Base-by-base conservation (phyloP, 257 asterid species). In the Haberlea rhodopensis region DNA sequence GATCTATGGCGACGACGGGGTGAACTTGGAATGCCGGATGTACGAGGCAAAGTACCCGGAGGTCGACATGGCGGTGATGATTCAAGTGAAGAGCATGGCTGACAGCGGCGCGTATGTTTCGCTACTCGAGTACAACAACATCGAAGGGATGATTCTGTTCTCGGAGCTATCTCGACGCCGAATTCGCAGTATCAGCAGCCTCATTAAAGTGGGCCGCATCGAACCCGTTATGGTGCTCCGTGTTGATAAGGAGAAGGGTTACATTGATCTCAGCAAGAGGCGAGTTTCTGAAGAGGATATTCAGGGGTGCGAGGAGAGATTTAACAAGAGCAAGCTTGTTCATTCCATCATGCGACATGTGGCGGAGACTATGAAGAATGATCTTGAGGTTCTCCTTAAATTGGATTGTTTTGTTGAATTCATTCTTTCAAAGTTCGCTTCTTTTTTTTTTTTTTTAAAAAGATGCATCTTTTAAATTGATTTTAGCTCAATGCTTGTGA, bases 161-260 rank as follows among this genome's bases (percentile, higher is more conserved):
- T 94, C 99, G 13, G 99, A 89, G 80, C 94, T 94, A 24, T 94
- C 99, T 27, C 96, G 99, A 21, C 99, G 97, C 58, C 95, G 99
- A 4, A 92, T 89, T 75, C 83, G 99, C 63, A 89, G 96, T 53
- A 92, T 92, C 76, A 89, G 95, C 69, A 92, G 96, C 63, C 83
- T 92, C 6, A 92, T 92, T 53, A 92, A 80, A 61, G 97, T 92
- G 24, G 96, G 97, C 56, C 94, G 99, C 9, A 87, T 84, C 63
- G 97, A 92, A 73, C 96, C 99, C 4, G 97, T 92, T 1, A 89
- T 94, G 99, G 99, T 94, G 13, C 96, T 94, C 18, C 85, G 96
- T 75, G 99, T 90, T 34, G 95, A 94, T 48, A 86, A 94, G 71
- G 99, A 94, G 3, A 94, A 94, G 73, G 99, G 99, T 0, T 94